phyloP scores from a whole-genome alignment of 106 monocot genomes.

The Gastrodia elata region DNA sequence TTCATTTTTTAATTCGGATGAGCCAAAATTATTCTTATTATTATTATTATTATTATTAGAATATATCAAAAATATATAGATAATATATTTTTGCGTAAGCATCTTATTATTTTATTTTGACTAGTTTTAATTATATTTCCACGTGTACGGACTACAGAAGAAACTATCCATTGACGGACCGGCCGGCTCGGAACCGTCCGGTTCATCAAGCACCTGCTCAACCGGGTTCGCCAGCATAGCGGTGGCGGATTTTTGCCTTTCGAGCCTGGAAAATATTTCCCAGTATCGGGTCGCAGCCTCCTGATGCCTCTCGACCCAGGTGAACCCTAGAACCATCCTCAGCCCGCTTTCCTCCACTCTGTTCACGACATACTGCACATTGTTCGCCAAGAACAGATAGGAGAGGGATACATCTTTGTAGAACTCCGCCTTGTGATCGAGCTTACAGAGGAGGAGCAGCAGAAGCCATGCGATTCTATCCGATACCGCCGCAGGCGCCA shows the following conservation, averaged over 20 bases:
- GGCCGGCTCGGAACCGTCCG: neutral
- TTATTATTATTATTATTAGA: too few species aligned
- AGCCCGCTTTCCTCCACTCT: conserved; percentile 28
- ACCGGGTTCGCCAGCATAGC: conserved; percentile 19
- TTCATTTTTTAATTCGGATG: too few species aligned
- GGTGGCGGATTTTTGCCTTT: conserved; percentile 23
- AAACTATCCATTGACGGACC: neutral
- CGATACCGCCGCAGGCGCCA: conserved; percentile 5
- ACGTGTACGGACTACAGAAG: too few species aligned
- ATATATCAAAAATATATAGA: too few species aligned
- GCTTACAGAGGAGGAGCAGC: conserved; percentile 9
- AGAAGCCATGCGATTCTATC: conserved; percentile 34
- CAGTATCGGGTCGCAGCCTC: conserved; percentile 16
- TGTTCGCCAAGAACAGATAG: conserved; percentile 55
- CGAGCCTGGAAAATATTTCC: conserved; percentile 14
- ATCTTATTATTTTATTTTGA: too few species aligned
- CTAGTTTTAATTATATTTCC: too few species aligned
- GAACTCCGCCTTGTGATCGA: conserved; percentile 9
- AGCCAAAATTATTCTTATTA: too few species aligned
- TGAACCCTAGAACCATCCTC: conserved; percentile 14
- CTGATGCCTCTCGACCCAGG: conserved; percentile 20
- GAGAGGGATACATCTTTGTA: conserved; percentile 9
- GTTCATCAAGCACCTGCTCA: neutral
- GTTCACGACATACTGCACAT: conserved; percentile 37
- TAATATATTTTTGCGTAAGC: too few species aligned